These are phyloP conservation scores for Skeletonema costatum DNA, from an alignment of 108 stramenopile genomes.

Conservation along the genomic window DNA sequence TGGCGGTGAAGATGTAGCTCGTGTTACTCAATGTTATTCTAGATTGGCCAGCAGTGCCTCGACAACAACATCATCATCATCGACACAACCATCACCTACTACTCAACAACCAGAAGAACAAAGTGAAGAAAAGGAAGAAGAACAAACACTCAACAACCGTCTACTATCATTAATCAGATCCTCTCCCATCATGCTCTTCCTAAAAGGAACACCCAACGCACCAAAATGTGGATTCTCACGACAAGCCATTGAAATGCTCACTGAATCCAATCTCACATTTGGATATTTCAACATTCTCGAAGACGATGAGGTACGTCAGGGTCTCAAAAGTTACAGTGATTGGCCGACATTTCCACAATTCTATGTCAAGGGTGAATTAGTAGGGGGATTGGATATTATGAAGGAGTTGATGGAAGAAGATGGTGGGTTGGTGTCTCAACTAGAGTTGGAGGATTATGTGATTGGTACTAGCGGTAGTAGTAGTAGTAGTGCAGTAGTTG, in stretches of 20 bases:
- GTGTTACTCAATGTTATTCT: slow-evolving; percentile 56
- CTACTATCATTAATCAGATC: slow-evolving; percentile 62
- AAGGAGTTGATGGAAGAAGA: slow-evolving; percentile 91
- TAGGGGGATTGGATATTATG: slow-evolving; percentile 97
- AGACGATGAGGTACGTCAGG: slow-evolving; percentile 89
- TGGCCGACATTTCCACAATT: slow-evolving; percentile 98
- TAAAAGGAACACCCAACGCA: slow-evolving; percentile 89
- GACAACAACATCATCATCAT: slow-evolving; percentile 14
- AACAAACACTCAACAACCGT: slow-evolving; percentile 51
- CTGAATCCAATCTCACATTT: slow-evolving; percentile 67
- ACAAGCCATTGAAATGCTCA: slow-evolving; percentile 81
- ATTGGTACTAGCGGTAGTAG: not conserved
- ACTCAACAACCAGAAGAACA: slow-evolving; percentile 10
- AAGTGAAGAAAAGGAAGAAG: not conserved
- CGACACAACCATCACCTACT: not conserved
- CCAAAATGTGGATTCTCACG: slow-evolving; percentile 96
- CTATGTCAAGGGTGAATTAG: slow-evolving; percentile 92
- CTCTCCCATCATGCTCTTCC: slow-evolving; percentile 90
- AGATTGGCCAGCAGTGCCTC: slow-evolving; percentile 29
- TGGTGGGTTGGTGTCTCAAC: slow-evolving; percentile 64
- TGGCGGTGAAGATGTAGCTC: slow-evolving; percentile 83
- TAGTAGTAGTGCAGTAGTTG: not conserved
- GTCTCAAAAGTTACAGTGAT: slow-evolving; percentile 83
- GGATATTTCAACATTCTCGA: slow-evolving; percentile 87
- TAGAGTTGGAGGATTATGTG: slow-evolving; percentile 41